A percentile compares a stretch with the other conserved stretches of the same genome.
phyloP scores from a whole-genome alignment of 148 eudicot genomes.

The Rhododendron molle region DNA sequence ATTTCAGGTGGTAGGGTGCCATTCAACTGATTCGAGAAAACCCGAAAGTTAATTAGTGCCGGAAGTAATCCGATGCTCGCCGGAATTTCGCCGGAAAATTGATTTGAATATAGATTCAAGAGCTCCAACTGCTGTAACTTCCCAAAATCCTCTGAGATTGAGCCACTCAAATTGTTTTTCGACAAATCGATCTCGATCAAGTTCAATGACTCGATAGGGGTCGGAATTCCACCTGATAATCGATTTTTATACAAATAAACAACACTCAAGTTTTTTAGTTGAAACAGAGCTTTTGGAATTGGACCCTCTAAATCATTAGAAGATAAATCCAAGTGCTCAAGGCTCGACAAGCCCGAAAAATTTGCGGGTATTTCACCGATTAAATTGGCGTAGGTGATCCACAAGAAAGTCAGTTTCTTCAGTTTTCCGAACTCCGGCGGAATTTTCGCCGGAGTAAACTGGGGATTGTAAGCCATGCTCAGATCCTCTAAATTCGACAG shows the following conservation, averaged over 20 bases:
- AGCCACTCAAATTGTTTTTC: constrained; percentile 38
- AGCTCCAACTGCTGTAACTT: constrained; percentile 28
- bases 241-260: constrained; percentile 41
- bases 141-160: constrained; percentile 38
- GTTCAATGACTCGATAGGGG: constrained; percentile 27
- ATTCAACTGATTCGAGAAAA: constrained; percentile 37
- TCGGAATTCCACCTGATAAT: constrained; percentile 57
- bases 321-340: constrained; percentile 48
- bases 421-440: constrained; percentile 48
- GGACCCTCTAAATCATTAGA: constrained; percentile 39
- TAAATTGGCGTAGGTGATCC: constrained; percentile 41
- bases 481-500: constrained; percentile 39
- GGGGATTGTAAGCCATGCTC: constrained; percentile 26
- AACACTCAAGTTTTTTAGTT: constrained; percentile 40
- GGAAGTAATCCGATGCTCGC: constrained; percentile 32
- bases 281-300: constrained; percentile 59
- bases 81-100: constrained; percentile 40
- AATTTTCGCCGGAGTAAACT: constrained; percentile 14
- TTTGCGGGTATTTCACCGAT: constrained; percentile 51
- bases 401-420: constrained; percentile 26
- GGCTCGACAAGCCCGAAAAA: constrained; percentile 35
- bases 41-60: constrained; percentile 14
- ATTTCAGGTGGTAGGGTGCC: constrained; percentile 52
- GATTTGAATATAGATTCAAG: constrained; percentile 34
- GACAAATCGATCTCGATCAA: constrained; percentile 43